Evolutionary conservation across 1,139 yeast species (phyloP).

Genomic region (Hemisphaericaspora lyxosophila): DNA sequence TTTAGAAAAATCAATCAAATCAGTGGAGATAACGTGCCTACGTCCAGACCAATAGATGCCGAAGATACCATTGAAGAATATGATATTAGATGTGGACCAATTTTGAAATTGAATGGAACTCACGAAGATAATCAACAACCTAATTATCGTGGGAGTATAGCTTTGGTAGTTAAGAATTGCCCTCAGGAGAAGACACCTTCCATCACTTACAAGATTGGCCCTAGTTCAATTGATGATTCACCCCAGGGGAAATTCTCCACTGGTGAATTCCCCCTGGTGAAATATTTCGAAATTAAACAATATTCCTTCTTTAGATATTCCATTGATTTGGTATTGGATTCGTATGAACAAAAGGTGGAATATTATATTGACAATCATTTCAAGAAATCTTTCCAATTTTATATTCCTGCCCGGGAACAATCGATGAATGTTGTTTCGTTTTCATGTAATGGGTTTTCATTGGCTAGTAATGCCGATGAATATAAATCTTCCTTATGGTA

Average conservation of each 20-base stretch:
- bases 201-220: constrained; percentile 42
- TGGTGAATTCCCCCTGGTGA: constrained; percentile 48
- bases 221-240: constrained; percentile 20
- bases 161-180: constrained; percentile 56
- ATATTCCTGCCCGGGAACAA: constrained; percentile 55
- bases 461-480: constrained; percentile 62
- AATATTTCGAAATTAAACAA: constrained; percentile 41
- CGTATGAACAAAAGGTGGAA: constrained; percentile 57
- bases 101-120: constrained; percentile 64
- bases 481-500: constrained; percentile 82
- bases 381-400: constrained; percentile 49
- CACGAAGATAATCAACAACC: constrained; percentile 40
- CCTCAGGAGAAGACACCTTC: constrained; percentile 32
- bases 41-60: constrained; percentile 10
- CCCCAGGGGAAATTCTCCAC: constrained; percentile 13
- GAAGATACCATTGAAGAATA: constrained; percentile 31
- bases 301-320: constrained; percentile 64
- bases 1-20: constrained; percentile 27
- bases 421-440: constrained; percentile 79
- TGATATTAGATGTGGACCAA: constrained; percentile 75
- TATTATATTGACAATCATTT: constrained; percentile 53
- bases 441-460: constrained; percentile 92
- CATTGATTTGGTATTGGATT: constrained; percentile 46
- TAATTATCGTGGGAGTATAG: constrained; percentile 63
- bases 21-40: constrained; percentile 20